phyloP scores from a whole-genome alignment of 495 filamentous ascomycete genomes.

The Letharia columbiana region DNA sequence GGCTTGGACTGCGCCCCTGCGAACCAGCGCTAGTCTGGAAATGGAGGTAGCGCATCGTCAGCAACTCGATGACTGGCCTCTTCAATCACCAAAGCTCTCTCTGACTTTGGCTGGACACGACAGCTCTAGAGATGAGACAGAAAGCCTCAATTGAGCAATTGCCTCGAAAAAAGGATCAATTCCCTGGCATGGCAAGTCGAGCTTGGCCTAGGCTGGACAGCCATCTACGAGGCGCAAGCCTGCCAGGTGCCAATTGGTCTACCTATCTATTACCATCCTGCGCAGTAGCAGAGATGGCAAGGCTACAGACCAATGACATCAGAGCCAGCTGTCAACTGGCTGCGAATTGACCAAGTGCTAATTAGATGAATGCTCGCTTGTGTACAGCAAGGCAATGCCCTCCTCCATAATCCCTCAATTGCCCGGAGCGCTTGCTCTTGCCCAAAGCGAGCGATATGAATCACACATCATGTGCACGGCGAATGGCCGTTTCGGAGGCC shows the following conservation, averaged over 20 bases:
- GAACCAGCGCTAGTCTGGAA: neutral
- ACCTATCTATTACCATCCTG: neutral
- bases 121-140: neutral
- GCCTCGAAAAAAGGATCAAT: neutral
- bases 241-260: neutral
- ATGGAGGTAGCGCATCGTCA: neutral
- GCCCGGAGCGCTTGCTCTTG: neutral
- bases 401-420: neutral
- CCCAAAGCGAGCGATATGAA: neutral
- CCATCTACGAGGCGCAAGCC: neutral
- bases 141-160: neutral
- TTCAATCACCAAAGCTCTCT: neutral
- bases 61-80: neutral
- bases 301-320: neutral
- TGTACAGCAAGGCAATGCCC: conserved; percentile 1
- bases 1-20: neutral
- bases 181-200: neutral
- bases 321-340: neutral
- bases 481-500: neutral
- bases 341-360: neutral
- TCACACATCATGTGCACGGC: conserved; percentile 3
- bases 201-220: neutral
- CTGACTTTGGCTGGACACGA: neutral
- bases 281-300: neutral
- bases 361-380: neutral